Conservation (phyloP, 78 protist genomes). For the Acrasis kona region DNA sequence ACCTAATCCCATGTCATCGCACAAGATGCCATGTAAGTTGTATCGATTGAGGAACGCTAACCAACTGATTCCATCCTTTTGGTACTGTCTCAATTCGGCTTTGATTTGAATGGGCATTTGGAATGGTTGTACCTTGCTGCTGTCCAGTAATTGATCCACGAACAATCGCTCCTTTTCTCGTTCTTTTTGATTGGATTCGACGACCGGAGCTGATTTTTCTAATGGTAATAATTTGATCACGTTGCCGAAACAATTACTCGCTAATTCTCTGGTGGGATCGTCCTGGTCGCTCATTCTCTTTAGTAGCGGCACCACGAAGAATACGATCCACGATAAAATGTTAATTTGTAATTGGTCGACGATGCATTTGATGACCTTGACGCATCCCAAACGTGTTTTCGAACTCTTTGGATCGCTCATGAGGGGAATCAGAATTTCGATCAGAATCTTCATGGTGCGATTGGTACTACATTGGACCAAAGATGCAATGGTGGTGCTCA, state of each 20-base stretch:
- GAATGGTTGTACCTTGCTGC: slow-evolving; percentile 6
- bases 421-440: slow-evolving; percentile 1
- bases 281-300: not conserved
- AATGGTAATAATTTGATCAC: not conserved
- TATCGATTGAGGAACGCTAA: slow-evolving; percentile 58
- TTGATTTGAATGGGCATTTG: slow-evolving; percentile 22
- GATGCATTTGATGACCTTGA: not conserved
- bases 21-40: slow-evolving; percentile 65
- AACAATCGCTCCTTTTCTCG: slow-evolving; percentile 14
- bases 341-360: not conserved
- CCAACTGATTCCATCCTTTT: slow-evolving; percentile 89
- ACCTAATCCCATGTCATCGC: slow-evolving; percentile 97
- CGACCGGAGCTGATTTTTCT: not conserved
- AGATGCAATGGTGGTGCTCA: too few relatives aligned
- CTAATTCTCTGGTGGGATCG: not conserved
- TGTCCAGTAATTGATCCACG: slow-evolving; percentile 43
- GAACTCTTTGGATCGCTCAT: not conserved
- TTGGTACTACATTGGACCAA: not conserved
- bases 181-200: not conserved
- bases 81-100: slow-evolving; percentile 66
- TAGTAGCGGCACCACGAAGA: slow-evolving; percentile 13
- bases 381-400: not conserved
- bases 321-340: slow-evolving; percentile 5
- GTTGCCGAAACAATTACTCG: not conserved
- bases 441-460: not conserved